Base-by-base conservation (phyloP, 495 filamentous ascomycete genomes). In the Penicillium roqueforti region DNA sequence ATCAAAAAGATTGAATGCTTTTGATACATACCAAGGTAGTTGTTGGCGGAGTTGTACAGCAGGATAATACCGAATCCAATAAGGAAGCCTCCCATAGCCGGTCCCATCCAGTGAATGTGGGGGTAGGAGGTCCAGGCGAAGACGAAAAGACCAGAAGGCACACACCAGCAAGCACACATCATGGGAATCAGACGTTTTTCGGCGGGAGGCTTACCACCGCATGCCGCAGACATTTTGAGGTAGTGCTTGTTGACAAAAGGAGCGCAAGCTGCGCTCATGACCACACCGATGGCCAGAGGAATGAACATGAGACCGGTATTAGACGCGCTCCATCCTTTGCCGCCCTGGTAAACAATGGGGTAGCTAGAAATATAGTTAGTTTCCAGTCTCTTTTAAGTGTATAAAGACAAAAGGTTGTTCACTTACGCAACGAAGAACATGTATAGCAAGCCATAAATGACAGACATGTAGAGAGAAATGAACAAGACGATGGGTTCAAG, bases 31-130 rank as follows among this genome's bases (percentile, higher is more conserved):
- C 75, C 77, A 25, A 82, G 72, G 65, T 91, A 91, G 73, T 92
- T 91, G 71, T 89, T 91, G 45, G 87, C 87, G 8, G 85, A 77
- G 72, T 91, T 92, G 71, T 92, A 92, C 20, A 92, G 71, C 72
- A 91, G 90, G 63, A 92, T 89, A 66, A 93, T 90, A 22, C 88
- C 88, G 65, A 92, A 91, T 6, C 88, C 89, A 48, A 92, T 81
- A 7, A 87, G 86, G 59, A 85, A 84, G 32, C 88, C 88, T 22
- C 83, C 88, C 11, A 93, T 74, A 2, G 77, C 75, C 3, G 88
- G 87, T 0, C 87, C 89, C 43, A 83, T 75, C 88, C 87, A 92
- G 59, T 69, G 77, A 2, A 92, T 59, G 0, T 50, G 50, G 5
- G 80, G 75, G 66, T 87, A 91, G 0, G 85, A 88, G 2, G 86